Evolutionary conservation across 371 early-diverging fungal species (phyloP), one percentile per base, ranked within the genome.

Genomic region (Chytridium lagenaria): DNA sequence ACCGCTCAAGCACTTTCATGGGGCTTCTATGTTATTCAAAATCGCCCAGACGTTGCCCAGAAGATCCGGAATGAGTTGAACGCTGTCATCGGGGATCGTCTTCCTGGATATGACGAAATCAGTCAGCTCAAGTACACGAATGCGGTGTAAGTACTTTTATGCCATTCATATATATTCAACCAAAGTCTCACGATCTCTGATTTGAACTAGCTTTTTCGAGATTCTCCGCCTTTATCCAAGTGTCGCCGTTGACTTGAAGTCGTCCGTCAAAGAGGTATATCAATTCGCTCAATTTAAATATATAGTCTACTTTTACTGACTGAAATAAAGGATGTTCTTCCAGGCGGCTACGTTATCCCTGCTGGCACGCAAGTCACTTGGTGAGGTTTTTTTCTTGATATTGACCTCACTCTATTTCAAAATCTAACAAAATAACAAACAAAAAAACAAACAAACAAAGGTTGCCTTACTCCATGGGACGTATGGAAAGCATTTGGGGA

Each of bases 401-500:
- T 44, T 44, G 44, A 12, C 44, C 44, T 44, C 44, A 7, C 44
- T 19, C 19, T 44, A 12, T 44, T 44, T n/a, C n/a, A n/a, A n/a
- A n/a, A n/a, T n/a, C 44, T 44, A 44, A 19, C 44, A n/a, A n/a
- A n/a, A n/a, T n/a, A n/a, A n/a, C n/a, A n/a, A n/a, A n/a, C n/a
- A n/a, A n/a, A n/a, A n/a, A n/a, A n/a, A n/a, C n/a, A n/a, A n/a
- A 7, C 19, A 12, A 12, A 7, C 44, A 44, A n/a, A n/a, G 85
- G 85, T 69, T 67, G 28, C 70, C 85, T 28, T 67, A 67, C 50
- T 76, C 72, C 26, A 86, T 86, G 80, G 89, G 88, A 7, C 81
- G 89, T 10, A 64, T 59, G 23, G 79, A 77, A 36, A 61, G 51
- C 7, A 36, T 89, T 50, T 90, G 90, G 90, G 90, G 90, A 7